Conservation (phyloP, 768 basidiomycete species). For the Amanita thiersii region DNA sequence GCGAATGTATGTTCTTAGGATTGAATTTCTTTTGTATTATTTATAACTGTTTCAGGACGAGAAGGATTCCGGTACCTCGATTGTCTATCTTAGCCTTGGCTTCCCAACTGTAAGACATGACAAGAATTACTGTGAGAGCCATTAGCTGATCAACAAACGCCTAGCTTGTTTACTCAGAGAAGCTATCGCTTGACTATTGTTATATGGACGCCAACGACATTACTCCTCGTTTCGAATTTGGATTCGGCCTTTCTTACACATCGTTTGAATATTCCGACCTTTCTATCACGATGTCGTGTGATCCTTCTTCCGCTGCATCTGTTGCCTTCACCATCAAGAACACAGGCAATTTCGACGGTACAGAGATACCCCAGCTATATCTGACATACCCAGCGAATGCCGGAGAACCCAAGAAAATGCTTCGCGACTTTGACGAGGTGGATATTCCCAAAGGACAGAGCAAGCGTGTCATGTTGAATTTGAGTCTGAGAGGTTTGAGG, state of each 20-base stretch:
- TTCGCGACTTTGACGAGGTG: conserved; percentile 45
- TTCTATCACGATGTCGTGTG: conserved; percentile 17
- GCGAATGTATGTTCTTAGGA: conserved; percentile 55
- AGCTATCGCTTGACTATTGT: conserved; percentile 57
- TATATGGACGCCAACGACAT: conserved; percentile 49
- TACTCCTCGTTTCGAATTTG: conserved; percentile 53
- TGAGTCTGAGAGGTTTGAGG: conserved; percentile 37
- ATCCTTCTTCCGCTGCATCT: conserved; percentile 11
- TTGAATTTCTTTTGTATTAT: conserved; percentile 8
- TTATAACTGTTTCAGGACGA: conserved; percentile 23
- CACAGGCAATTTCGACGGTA: conserved; percentile 36
- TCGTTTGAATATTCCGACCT: conserved; percentile 57
- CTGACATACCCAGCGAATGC: conserved; percentile 35
- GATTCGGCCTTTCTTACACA: conserved; percentile 69
- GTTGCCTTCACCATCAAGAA: conserved; percentile 34
- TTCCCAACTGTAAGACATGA: conserved; percentile 30
- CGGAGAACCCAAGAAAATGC: conserved; percentile 39
- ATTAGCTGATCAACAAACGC: no score
- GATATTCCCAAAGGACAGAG: conserved; percentile 25
- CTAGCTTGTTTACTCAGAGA: conserved; percentile 61
- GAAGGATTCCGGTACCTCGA: conserved; percentile 30
- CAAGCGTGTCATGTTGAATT: conserved; percentile 24
- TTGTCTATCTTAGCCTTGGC: conserved; percentile 32
- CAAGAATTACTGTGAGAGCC: no score
- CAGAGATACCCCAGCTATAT: conserved; percentile 49